phyloP scores from a whole-genome alignment of 2,329 filamentous ascomycete species.

The Penicillium sp. region DNA sequence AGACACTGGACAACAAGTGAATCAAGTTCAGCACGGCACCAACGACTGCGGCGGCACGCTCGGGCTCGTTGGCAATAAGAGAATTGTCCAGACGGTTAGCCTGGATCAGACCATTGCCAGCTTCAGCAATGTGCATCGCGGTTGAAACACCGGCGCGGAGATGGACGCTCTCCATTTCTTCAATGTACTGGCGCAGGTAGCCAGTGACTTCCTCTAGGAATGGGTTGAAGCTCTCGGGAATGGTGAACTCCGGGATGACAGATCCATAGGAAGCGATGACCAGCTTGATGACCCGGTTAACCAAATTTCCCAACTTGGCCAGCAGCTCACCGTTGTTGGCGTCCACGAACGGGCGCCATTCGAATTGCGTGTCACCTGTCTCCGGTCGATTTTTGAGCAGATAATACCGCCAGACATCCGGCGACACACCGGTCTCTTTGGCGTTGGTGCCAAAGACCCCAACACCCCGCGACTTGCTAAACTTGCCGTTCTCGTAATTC shows the following conservation, averaged over 20 bases:
- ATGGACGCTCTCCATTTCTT: conserved; percentile 56
- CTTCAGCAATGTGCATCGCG: conserved; percentile 53
- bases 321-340: conserved; percentile 86
- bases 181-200: conserved; percentile 51
- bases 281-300: conserved; percentile 69
- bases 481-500: conserved; percentile 85
- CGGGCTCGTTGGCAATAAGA: conserved; percentile 54
- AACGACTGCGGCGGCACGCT: conserved; percentile 58
- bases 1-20: conserved; percentile 70
- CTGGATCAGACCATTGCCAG: conserved; percentile 56
- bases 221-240: conserved; percentile 39
- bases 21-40: conserved; percentile 79
- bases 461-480: conserved; percentile 82
- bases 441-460: conserved; percentile 90
- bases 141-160: conserved; percentile 51
- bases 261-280: conserved; percentile 63
- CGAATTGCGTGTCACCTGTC: conserved; percentile 79
- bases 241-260: conserved; percentile 35
- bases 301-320: conserved; percentile 65
- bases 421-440: conserved; percentile 73
- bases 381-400: conserved; percentile 80
- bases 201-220: conserved; percentile 46
- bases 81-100: conserved; percentile 57
- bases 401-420: conserved; percentile 92
- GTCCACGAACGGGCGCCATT: conserved; percentile 77